These are phyloP conservation scores for Exophiala dermatitidis DNA, from an alignment of 2,329 filamentous ascomycete species.

Conservation along the genomic window DNA sequence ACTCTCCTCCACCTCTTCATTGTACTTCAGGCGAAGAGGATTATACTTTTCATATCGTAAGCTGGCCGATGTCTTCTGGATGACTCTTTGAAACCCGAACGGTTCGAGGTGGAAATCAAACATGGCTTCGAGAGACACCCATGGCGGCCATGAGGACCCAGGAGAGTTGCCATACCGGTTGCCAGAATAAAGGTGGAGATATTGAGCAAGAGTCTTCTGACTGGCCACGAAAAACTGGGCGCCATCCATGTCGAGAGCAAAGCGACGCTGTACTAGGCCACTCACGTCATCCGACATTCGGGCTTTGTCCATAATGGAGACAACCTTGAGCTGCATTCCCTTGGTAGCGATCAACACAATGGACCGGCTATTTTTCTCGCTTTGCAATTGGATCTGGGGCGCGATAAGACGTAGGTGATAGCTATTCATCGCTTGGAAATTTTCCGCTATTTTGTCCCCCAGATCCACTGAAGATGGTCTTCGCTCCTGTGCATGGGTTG, in stretches of 20 bases:
- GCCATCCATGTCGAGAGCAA: conserved; percentile 92
- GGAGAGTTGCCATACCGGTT: conserved; percentile 82
- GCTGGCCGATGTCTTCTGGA: conserved; percentile 92
- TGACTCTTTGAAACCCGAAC: conserved; percentile 95
- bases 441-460: conserved; percentile 69
- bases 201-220: conserved; percentile 79
- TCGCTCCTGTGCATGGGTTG: conserved; percentile 28
- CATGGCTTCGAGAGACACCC: conserved; percentile 98
- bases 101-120: conserved; percentile 91
- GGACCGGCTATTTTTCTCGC: conserved; percentile 94
- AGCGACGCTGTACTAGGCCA: conserved; percentile 87
- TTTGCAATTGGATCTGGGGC: conserved; percentile 95
- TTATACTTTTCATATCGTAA: conserved; percentile 98
- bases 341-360: conserved; percentile 96
- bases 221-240: conserved; percentile 97
- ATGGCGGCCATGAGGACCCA: conserved; percentile 89
- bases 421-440: conserved; percentile 84
- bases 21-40: conserved; percentile 90
- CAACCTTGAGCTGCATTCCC: conserved; percentile 94
- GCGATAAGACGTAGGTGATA: conserved; percentile 94
- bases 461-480: conserved; percentile 42
- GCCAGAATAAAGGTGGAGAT: conserved; percentile 87
- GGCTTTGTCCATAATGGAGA: conserved; percentile 97
- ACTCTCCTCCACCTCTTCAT: conserved; percentile 67
- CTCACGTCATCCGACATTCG: conserved; percentile 87